Evolutionary conservation across 2,329 filamentous ascomycete genomes (phyloP), one percentile per base, ranked within the genome.

Genomic region (Didymella arachidicola): DNA sequence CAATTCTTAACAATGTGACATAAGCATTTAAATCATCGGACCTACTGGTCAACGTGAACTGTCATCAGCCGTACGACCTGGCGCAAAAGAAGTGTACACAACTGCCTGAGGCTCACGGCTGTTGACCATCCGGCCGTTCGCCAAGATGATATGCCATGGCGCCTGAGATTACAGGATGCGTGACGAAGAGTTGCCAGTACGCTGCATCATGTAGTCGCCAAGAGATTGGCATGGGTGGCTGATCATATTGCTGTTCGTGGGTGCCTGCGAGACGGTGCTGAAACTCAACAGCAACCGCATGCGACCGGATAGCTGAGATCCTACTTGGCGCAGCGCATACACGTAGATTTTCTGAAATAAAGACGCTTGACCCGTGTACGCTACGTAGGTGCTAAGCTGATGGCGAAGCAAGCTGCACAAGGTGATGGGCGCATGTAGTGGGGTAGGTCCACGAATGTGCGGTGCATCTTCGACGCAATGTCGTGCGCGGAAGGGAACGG

Each of bases 101-200:
- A 45, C 18, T 46, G 56, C 45, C 56, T 53, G 45, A 59, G 56
- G 45, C 50, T 29, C 39, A 27, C 56, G 56, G 56, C 44, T 59
- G 32, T 59, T 26, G 26, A 53, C 10, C 8, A 53, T 59, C 56
- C 56, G 56, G 45, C 12, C 14, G 47, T 46, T 19, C 30, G 56
- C 56, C 49, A 59, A 59, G 49, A 10, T 26, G 2, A 19, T 45
- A 29, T 30, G 8, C 29, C 30, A 29, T 49, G 30, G 30, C 53
- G 44, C 38, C 49, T 43, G 49, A 58, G 19, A 53, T 53, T 53
- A n/a, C 43, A 58, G 49, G 49, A 38, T 49, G 18, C 14, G 18
- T 27, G 22, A 36, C 1, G 25, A 10, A 39, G 43, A 51, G 38
- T 18, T 36, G 22, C 39, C 8, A 4, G 19, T 39, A 39, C 22